Evolutionary conservation across 139 green algal species (phyloP).

Genomic region (Trebouxia sp.): DNA sequence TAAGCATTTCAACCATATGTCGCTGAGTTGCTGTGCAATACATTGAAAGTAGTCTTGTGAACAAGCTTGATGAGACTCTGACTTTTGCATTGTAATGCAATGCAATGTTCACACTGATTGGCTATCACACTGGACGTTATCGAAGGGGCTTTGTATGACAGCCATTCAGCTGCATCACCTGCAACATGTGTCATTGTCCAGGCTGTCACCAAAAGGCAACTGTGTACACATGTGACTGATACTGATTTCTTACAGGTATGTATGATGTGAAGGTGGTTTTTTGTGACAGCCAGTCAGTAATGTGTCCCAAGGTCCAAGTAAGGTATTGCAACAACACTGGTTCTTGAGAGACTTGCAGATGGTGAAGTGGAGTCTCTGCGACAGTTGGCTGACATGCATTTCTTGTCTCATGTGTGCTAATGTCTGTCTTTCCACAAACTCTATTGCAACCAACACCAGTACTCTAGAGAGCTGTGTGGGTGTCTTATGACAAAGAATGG

Average conservation of each 20-base stretch:
- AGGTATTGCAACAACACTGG: conserved; percentile 22
- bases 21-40: conserved; percentile 10
- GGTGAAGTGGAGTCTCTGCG: conserved; percentile 17
- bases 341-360: conserved; percentile 19
- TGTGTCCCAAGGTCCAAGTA: conserved; percentile 20
- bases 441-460: conserved; percentile 19
- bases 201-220: conserved; percentile 4
- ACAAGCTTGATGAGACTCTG: conserved; percentile 1
- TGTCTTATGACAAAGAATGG: conserved; percentile 21
- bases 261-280: conserved; percentile 20
- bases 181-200: conserved; percentile 15
- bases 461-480: conserved; percentile 22
- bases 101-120: background rate
- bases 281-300: conserved; percentile 21
- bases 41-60: background rate
- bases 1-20: conserved; percentile 11
- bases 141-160: conserved; percentile 12
- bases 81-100: conserved; percentile 18
- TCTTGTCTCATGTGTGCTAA: conserved; percentile 13
- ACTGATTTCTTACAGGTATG: conserved; percentile 15
- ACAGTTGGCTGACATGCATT: conserved; percentile 22
- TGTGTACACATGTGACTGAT: conserved; percentile 9
- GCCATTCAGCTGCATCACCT: conserved; percentile 17
- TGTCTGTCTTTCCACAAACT: conserved; percentile 15
- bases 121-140: background rate